Evolutionary conservation across 805 yeast genomes (phyloP).

Genomic region (Pichia nanzhaoensis): DNA sequence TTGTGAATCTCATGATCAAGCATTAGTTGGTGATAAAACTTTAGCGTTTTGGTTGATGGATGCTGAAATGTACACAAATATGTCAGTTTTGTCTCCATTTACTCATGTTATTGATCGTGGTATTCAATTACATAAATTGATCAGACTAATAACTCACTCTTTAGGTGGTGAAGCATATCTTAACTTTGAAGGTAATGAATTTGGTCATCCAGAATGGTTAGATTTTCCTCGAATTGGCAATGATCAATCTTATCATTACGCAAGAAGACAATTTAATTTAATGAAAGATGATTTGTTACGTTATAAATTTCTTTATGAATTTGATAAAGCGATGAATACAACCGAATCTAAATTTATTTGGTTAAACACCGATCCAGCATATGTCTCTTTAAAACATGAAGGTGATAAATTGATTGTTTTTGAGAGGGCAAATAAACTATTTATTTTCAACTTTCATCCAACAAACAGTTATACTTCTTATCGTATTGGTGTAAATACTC

Average conservation of each 20-base stretch:
- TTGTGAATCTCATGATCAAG: slow-evolving; percentile 96
- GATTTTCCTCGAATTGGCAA: slow-evolving; percentile 94
- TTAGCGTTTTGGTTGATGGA: slow-evolving; percentile 98
- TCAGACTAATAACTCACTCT: slow-evolving; percentile 77
- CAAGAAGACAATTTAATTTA: slow-evolving; percentile 89
- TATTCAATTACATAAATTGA: slow-evolving; percentile 82
- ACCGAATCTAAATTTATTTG: slow-evolving; percentile 67
- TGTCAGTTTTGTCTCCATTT: slow-evolving; percentile 69
- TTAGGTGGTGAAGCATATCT: slow-evolving; percentile 97
- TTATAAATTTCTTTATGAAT: slow-evolving; percentile 69
- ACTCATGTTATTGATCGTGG: slow-evolving; percentile 86
- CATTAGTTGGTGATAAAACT: slow-evolving; percentile 94
- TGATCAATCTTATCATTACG: slow-evolving; percentile 83
- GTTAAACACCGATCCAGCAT: slow-evolving; percentile 67
- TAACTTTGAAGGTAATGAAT: slow-evolving; percentile 96
- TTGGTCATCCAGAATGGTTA: slow-evolving; percentile 98
- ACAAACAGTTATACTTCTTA: slow-evolving; percentile 77
- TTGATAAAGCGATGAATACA: slow-evolving; percentile 80
- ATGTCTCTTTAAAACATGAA: slow-evolving; percentile 82
- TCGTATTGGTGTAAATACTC: slow-evolving; percentile 77
- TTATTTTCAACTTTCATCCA: slow-evolving; percentile 88
- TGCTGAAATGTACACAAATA: slow-evolving; percentile 94
- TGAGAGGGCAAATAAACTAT: slow-evolving; percentile 80
- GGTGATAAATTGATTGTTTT: slow-evolving; percentile 82
- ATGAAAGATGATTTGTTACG: slow-evolving; percentile 73